Evolutionary conservation across 176 grass and related monocot species (phyloP).

Genomic region (Triticum monococcum): DNA sequence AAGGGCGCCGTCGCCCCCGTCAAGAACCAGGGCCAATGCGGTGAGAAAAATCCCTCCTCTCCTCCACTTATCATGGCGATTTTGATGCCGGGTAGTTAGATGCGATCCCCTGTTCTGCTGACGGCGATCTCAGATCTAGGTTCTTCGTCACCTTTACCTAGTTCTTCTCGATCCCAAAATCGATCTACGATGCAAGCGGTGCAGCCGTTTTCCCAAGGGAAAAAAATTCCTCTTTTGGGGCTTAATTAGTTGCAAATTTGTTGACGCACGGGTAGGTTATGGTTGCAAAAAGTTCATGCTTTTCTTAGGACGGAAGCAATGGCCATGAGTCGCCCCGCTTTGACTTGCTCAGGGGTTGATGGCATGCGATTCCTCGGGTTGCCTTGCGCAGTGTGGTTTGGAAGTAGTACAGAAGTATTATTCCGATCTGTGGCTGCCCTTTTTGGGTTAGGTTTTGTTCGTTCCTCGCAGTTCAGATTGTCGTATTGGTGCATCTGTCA

Average conservation of each 20-base stretch:
- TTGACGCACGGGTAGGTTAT: background rate
- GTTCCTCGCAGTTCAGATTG: too few species aligned
- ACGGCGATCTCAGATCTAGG: constrained; percentile 18
- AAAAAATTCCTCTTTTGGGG: background rate
- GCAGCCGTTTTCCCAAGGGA: background rate
- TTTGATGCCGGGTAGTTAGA: background rate
- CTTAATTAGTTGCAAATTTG: background rate
- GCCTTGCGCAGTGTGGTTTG: background rate
- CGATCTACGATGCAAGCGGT: background rate
- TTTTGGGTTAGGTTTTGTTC: too few species aligned
- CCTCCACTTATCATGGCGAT: too few species aligned
- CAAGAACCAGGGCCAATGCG: constrained; percentile 80
- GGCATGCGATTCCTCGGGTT: background rate
- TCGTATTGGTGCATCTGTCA: too few species aligned
- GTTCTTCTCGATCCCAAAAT: background rate
- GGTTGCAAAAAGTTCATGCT: background rate
- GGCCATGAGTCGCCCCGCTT: background rate
- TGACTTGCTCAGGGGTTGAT: background rate
- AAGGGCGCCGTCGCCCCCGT: constrained; percentile 67
- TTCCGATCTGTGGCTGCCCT: too few species aligned
- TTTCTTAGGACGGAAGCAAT: constrained; percentile 58
- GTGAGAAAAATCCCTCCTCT: constrained; percentile 25
- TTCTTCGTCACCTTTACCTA: background rate
- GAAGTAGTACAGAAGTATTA: too few species aligned
- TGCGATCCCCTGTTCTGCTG: background rate